Evolutionary conservation across 2,329 filamentous ascomycete genomes (phyloP).

Genomic region (Cercospora zeae-maydis): DNA sequence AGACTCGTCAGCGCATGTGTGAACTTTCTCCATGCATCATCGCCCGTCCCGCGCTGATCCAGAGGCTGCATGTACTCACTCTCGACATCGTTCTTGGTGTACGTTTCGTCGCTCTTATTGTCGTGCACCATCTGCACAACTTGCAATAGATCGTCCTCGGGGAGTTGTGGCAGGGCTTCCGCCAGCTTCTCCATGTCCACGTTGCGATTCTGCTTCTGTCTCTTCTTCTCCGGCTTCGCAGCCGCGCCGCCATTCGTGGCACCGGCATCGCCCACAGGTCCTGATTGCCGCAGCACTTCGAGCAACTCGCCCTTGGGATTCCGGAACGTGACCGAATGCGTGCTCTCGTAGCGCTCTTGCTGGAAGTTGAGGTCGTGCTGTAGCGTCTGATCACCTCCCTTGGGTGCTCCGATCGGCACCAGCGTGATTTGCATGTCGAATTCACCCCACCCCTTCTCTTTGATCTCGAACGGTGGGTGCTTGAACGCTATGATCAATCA

Average conservation of each 20-base stretch:
- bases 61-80: constrained; percentile 53
- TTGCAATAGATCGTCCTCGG: constrained; percentile 88
- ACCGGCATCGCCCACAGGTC: constrained; percentile 57
- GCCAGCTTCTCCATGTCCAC: constrained; percentile 96
- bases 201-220: constrained; percentile 52
- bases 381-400: constrained; percentile 75
- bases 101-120: constrained; percentile 89
- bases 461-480: constrained; percentile 80
- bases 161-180: constrained; percentile 81
- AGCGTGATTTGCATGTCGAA: constrained; percentile 91
- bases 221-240: constrained; percentile 71
- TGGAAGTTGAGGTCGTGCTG: constrained; percentile 91
- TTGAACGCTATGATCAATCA: constrained; percentile 57
- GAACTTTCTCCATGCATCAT: too few species aligned
- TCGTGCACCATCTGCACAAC: constrained; percentile 98
- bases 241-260: constrained; percentile 55
- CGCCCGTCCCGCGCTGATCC: background rate
- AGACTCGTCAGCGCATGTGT: constrained; percentile 12
- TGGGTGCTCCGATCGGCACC: constrained; percentile 67
- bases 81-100: constrained; percentile 95
- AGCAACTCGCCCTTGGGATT: constrained; percentile 88
- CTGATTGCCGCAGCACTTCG: constrained; percentile 74
- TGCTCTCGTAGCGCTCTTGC: constrained; percentile 73
- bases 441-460: constrained; percentile 96
- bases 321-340: constrained; percentile 79